Conservation (phyloP, 768 basidiomycete genomes). For the Mrakia blollopis region DNA sequence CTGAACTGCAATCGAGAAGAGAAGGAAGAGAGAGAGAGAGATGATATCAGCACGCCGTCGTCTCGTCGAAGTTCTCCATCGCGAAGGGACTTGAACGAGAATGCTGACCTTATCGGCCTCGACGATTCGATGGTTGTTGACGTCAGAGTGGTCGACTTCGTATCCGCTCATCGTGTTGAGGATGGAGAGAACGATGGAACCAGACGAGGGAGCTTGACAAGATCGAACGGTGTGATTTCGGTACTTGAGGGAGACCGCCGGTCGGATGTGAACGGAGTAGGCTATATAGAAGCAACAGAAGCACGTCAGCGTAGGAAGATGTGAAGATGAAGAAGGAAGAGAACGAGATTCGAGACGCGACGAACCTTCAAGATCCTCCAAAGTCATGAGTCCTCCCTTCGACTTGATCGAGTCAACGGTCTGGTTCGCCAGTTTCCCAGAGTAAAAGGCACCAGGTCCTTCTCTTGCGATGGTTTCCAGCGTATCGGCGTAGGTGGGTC, state of each 20-base stretch:
- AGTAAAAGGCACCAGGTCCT: slow-evolving; percentile 79
- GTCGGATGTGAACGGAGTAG: slow-evolving; percentile 64
- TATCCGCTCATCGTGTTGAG: slow-evolving; percentile 85
- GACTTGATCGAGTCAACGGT: slow-evolving; percentile 63
- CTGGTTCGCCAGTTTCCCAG: slow-evolving; percentile 76
- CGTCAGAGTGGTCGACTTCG: slow-evolving; percentile 45
- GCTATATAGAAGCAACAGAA: slow-evolving; percentile 47
- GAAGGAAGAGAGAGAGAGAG: not conserved
- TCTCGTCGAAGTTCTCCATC: not conserved
- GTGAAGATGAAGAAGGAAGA: not conserved
- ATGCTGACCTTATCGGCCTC: slow-evolving; percentile 63
- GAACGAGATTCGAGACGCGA: not conserved
- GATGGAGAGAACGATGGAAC: slow-evolving; percentile 83
- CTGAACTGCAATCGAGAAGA: slow-evolving; percentile 40
- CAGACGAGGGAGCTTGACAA: slow-evolving; percentile 69
- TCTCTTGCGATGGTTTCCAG: slow-evolving; percentile 65
- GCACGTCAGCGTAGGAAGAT: not conserved
- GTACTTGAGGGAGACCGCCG: slow-evolving; percentile 73
- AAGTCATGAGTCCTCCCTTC: slow-evolving; percentile 74
- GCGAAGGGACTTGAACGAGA: slow-evolving; percentile 22
- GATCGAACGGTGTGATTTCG: slow-evolving; percentile 75
- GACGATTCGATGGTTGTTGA: slow-evolving; percentile 72
- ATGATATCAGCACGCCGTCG: slow-evolving; percentile 42
- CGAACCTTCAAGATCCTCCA: slow-evolving; percentile 53
- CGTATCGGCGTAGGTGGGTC: slow-evolving; percentile 72